Percentiles rank a stretch among this genome's conserved stretches.
phyloP scores from a whole-genome alignment of 1,284 basidiomycete species.

The Irpex lacteus region DNA sequence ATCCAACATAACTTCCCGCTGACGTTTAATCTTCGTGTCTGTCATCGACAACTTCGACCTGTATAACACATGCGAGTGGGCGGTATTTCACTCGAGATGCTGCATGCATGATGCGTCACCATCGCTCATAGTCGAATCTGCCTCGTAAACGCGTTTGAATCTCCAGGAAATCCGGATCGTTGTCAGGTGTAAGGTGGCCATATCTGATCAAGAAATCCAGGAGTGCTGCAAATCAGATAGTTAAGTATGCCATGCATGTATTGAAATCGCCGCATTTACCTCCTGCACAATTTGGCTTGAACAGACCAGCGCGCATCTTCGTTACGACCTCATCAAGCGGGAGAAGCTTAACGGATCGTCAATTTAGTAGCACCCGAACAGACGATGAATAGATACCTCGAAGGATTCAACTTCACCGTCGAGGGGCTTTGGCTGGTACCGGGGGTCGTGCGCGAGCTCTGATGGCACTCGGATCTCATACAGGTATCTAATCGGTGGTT shows the following conservation, averaged over 20 bases:
- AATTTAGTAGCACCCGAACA: not conserved
- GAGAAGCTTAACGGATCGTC: slow-evolving; percentile 47
- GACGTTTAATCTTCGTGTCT: too few relatives aligned
- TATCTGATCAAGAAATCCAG: slow-evolving; percentile 83
- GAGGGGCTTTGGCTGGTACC: slow-evolving; percentile 68
- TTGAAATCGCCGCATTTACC: slow-evolving; percentile 39
- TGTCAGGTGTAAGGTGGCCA: slow-evolving; percentile 75
- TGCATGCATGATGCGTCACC: slow-evolving; percentile 31
- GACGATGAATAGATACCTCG: slow-evolving; percentile 45
- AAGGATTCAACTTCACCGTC: slow-evolving; percentile 96
- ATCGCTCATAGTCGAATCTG: slow-evolving; percentile 59
- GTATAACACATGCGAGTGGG: not conserved
- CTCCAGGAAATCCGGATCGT: slow-evolving; percentile 72
- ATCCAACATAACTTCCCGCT: too few relatives aligned
- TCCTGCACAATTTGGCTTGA: slow-evolving; percentile 86
- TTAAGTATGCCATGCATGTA: not conserved
- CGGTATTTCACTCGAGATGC: not conserved
- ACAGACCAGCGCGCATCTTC: slow-evolving; percentile 62
- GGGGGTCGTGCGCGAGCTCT: slow-evolving; percentile 32
- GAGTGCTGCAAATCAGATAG: slow-evolving; percentile 48
- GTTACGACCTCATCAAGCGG: slow-evolving; percentile 49
- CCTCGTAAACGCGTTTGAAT: slow-evolving; percentile 74
- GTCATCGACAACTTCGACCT: not conserved
- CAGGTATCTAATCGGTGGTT: slow-evolving; percentile 53
- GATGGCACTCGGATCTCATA: slow-evolving; percentile 78